Conservation (phyloP, 148 eudicot species). For the Beta vulgaris region DNA sequence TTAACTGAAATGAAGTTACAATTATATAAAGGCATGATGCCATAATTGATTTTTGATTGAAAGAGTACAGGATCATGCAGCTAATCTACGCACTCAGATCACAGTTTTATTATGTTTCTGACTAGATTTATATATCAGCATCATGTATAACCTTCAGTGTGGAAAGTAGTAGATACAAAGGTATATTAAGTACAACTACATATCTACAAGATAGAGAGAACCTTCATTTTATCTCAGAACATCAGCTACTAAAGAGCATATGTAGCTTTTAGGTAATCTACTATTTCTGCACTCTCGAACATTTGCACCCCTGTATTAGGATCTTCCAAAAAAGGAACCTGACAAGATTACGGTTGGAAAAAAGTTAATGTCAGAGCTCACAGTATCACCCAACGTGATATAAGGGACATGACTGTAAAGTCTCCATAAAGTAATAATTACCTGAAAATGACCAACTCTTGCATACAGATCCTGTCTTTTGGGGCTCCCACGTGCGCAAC, state of each 20-base stretch:
- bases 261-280: slow-evolving; percentile 84
- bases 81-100: neutral
- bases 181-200: neutral
- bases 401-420: neutral
- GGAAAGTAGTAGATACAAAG: neutral
- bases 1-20: neutral
- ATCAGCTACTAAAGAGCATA: slow-evolving; percentile 49
- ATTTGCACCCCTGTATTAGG: slow-evolving; percentile 92
- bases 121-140: slow-evolving; percentile 5
- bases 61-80: neutral
- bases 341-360: slow-evolving; percentile 17
- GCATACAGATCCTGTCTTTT: slow-evolving; percentile 69
- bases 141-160: neutral
- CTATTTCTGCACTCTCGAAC: slow-evolving; percentile 95
- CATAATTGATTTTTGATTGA: neutral
- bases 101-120: neutral
- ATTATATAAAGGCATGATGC: neutral
- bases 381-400: neutral
- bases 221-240: slow-evolving; percentile 9
- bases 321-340: slow-evolving; percentile 94
- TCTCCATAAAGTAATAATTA: slow-evolving; percentile 14
- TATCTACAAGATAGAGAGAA: slow-evolving; percentile 1
- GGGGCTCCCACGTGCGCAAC: slow-evolving; percentile 98
- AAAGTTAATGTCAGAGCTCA: neutral
- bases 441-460: slow-evolving; percentile 91